Conservation (phyloP, 768 basidiomycete genomes). For the Lactifluus hygrophoroides region DNA sequence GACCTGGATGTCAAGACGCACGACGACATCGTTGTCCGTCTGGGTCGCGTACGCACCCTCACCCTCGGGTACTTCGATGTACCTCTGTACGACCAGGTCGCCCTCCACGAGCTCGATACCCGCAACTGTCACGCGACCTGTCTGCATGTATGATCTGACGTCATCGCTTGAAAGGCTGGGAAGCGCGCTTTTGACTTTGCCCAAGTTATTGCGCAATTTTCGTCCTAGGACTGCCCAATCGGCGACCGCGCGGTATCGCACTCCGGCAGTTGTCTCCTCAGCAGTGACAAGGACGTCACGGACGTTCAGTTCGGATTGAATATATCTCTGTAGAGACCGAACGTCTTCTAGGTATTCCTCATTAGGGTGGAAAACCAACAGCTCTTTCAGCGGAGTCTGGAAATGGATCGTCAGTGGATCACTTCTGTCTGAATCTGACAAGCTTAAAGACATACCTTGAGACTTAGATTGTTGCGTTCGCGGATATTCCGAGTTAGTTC, state of each 20-base stretch:
- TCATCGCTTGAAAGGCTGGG: constrained; percentile 74
- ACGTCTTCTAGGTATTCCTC: constrained; percentile 78
- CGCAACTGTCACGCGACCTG: constrained; percentile 74
- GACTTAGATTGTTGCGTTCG: constrained; percentile 74
- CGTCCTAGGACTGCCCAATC: constrained; percentile 94
- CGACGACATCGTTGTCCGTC: constrained; percentile 91
- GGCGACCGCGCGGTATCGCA: constrained; percentile 84
- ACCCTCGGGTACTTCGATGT: constrained; percentile 70
- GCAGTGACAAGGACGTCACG: constrained; percentile 84
- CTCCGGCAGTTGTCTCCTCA: constrained; percentile 77
- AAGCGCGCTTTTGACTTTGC: constrained; percentile 80
- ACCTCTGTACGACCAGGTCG: constrained; percentile 88
- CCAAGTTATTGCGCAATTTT: constrained; percentile 89
- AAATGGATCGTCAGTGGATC: background rate
- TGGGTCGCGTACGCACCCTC: constrained; percentile 62
- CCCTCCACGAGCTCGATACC: constrained; percentile 85
- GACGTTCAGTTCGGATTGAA: constrained; percentile 92
- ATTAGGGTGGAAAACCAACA: constrained; percentile 90
- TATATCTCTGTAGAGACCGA: constrained; percentile 75
- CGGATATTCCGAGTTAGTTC: constrained; percentile 85
- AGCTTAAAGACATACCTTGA: constrained; percentile 59
- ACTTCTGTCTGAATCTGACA: background rate
- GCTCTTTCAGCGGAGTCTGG: constrained; percentile 86
- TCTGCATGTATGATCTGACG: constrained; percentile 66
- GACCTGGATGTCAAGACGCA: constrained; percentile 82